Evolutionary conservation across 805 yeast genomes (phyloP), one percentile per base, ranked within the genome.

Genomic region (Alloascoidea africana): DNA sequence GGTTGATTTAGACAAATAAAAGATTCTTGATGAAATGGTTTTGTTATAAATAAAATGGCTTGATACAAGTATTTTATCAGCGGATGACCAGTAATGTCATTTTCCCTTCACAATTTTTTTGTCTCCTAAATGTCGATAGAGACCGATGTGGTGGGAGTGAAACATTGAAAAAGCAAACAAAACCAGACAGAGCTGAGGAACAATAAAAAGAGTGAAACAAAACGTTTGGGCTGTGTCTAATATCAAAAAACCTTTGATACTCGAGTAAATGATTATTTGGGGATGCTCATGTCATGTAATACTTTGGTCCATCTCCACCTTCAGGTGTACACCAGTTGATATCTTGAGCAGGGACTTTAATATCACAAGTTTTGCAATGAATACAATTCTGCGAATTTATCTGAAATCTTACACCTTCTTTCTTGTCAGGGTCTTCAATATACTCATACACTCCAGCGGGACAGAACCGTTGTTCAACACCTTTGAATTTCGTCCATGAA

Each of bases 391-490:
- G 98, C 15, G 94, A 73, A 60, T 91, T 91, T 59, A 91, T 89
- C 56, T 84, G 91, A 60, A 91, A 89, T 51, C 75, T 71, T 14
- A 85, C 91, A 3, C 91, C 91, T 27, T 66, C 46, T 14, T 58
- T 53, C 11, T 55, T 52, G 14, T 56, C 55, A 19, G 66, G 45
- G 53, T 82, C 91, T 44, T 78, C 76, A n/a, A 75, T 54, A 51
- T 84, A 91, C 60, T 91, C 98, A 57, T 91, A 91, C 8, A 91
- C 98, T 16, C 98, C 98, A 16, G 98, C 98, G 3, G 98, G 98
- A 52, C 98, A 91, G 64, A 91, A 91, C 43, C 93, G 65, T 51
- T 74, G 77, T 57, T 91, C 98, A 15, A 91, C 66, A 15, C 98
- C 98, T 55, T 82, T 65, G 62, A 63, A 91, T 45, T 67, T 73